phyloP scores from a whole-genome alignment of 106 monocot genomes.

The Phalaenopsis equestris region DNA sequence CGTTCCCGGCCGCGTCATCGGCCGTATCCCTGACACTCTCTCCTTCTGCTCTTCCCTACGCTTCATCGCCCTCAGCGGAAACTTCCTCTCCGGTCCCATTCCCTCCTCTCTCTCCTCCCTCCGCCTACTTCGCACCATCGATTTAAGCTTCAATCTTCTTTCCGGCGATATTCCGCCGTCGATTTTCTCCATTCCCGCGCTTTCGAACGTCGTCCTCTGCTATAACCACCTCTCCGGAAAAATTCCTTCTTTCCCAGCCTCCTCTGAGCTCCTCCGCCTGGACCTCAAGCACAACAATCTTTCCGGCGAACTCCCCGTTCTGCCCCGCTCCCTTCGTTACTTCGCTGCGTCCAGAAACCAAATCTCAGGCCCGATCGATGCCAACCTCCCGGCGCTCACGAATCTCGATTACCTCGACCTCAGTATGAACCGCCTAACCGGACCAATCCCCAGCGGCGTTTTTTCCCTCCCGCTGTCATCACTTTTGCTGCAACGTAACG shows the following conservation, averaged over 20 bases:
- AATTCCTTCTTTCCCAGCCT: conserved; percentile 34
- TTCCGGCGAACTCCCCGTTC: conserved; percentile 36
- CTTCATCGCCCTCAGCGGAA: conserved; percentile 49
- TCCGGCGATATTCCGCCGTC: conserved; percentile 37
- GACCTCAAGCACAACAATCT: conserved; percentile 61
- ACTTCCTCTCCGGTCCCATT: conserved; percentile 51
- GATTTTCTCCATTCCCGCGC: conserved; percentile 14
- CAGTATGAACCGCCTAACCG: conserved; percentile 43
- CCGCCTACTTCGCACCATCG: conserved; percentile 37
- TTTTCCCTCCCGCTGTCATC: conserved; percentile 32
- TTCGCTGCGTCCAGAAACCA: conserved; percentile 40
- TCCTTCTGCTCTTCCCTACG: conserved; percentile 29
- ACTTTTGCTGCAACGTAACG: conserved; percentile 50
- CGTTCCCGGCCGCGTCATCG: conserved; percentile 56
- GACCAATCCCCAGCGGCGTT: conserved; percentile 31
- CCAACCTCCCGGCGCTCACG: conserved; percentile 28
- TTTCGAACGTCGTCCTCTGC: conserved; percentile 50
- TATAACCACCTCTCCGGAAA: conserved; percentile 50
- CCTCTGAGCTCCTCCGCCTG: conserved; percentile 32
- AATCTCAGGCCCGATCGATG: conserved; percentile 31
- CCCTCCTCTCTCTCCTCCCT: conserved; percentile 28
- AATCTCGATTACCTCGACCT: conserved; percentile 50
- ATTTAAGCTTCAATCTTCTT: conserved; percentile 62
- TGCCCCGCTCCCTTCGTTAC: conserved; percentile 46
- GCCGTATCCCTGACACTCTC: conserved; percentile 33